phyloP scores from a whole-genome alignment of 2,329 filamentous ascomycete genomes.

The Stachybotrys echinatus region DNA sequence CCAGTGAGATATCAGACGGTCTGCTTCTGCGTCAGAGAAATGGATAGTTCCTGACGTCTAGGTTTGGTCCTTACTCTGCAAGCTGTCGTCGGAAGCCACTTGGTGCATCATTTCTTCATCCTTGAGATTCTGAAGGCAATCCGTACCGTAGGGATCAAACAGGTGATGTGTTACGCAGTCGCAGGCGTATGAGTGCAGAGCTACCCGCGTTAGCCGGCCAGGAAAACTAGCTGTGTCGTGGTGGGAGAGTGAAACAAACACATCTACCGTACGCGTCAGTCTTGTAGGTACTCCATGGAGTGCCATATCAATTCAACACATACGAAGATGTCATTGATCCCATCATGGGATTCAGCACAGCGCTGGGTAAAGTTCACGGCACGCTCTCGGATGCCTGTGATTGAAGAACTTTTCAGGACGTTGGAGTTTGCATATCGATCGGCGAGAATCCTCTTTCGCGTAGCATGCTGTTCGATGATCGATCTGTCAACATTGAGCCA shows the following conservation, averaged over 20 bases:
- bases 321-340: slow-evolving; percentile 58
- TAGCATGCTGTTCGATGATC: slow-evolving; percentile 45
- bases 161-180: slow-evolving; percentile 65
- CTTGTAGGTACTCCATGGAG: neutral
- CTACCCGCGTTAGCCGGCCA: slow-evolving; percentile 15
- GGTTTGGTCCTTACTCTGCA: slow-evolving; percentile 48
- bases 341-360: slow-evolving; percentile 38
- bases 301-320: too few species aligned
- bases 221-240: neutral
- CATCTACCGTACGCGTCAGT: slow-evolving; percentile 14
- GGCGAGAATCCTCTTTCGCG: slow-evolving; percentile 57
- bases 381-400: slow-evolving; percentile 53
- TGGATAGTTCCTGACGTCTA: too few species aligned
- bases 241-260: slow-evolving; percentile 15
- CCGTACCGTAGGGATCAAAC: slow-evolving; percentile 61
- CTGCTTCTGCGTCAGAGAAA: slow-evolving; percentile 26
- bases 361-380: slow-evolving; percentile 49
- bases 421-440: slow-evolving; percentile 67
- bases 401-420: slow-evolving; percentile 48
- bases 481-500: slow-evolving; percentile 1
- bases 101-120: slow-evolving; percentile 65
- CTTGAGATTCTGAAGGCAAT: slow-evolving; percentile 48
- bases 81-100: slow-evolving; percentile 60
- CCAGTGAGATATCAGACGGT: slow-evolving; percentile 56
- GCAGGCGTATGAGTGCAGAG: slow-evolving; percentile 61